Base-by-base conservation (phyloP, 2,329 filamentous ascomycete species). In the Blastomyces emzantsi region DNA sequence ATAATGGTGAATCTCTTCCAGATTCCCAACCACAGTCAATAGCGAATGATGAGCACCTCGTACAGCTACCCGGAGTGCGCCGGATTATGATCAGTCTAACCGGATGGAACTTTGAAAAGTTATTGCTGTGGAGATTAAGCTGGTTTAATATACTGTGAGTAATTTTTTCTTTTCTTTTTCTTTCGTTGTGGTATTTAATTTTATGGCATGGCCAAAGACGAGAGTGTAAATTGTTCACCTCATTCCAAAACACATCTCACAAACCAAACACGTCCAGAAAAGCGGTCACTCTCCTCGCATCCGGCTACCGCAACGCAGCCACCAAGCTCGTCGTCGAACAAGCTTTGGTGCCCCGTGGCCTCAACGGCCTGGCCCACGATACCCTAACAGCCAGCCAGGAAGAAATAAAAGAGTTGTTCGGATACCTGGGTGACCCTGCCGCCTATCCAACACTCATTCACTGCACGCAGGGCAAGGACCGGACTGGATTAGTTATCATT, bases 401-500 rank as follows among this genome's bases (percentile, higher is more conserved):
- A 0, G 81, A 82, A 54, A 91, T 97, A 64, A 82, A 83, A 6
- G 76, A 83, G 30, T 87, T 90, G 0, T 90, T 97, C 66, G 81
- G 86, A 45, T 74, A 85, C 0, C 85, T 96, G 64, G 75, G 80
- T 11, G 73, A 80, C 0, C 72, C 78, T 2, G 68, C 73, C 0
- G 80, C 80, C 19, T 85, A 86, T 66, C 90, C 91, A 0, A 75
- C 87, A 0, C 72, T 96, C 8, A 77, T 94, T 2, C 90, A 96
- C 74, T 96, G 92, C 74, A 94, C 91, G 0, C 90, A 95, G 70
- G 92, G 92, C 64, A 96, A 96, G 73, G 92, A 96, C 71, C 84
- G 92, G 1, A 92, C 86, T 1, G 92, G 92, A 0, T 78, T 96
- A 15, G 79, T 90, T 13, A 79, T 90, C 5, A 78, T 88, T 51